Conservation (phyloP, 805 yeast species). For the Ogataea polymorpha region DNA sequence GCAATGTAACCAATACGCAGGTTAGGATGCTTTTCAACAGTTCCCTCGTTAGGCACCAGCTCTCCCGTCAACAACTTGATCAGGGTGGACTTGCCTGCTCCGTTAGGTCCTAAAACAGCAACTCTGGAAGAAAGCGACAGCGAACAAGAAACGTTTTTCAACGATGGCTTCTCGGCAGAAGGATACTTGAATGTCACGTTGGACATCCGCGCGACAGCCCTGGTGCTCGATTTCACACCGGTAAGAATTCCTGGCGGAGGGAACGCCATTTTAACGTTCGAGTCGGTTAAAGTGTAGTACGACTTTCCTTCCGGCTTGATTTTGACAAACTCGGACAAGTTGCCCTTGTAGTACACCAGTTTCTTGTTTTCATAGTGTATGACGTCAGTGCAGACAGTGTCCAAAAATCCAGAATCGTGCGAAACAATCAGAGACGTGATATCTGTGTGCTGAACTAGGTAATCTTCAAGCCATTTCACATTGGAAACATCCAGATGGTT, state of each 20-base stretch:
- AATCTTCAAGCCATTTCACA: constrained; percentile 92
- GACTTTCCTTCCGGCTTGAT: constrained; percentile 95
- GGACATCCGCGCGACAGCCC: constrained; percentile 74
- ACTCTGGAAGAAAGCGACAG: constrained; percentile 93
- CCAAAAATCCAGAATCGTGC: constrained; percentile 96
- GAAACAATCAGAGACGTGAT: constrained; percentile 95
- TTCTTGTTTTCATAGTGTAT: constrained; percentile 95
- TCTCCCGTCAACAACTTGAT: constrained; percentile 93
- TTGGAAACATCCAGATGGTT: constrained; percentile 94
- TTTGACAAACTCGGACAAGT: constrained; percentile 86
- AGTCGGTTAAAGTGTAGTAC: constrained; percentile 89
- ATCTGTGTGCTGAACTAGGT: constrained; percentile 73
- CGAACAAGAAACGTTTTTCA: constrained; percentile 79
- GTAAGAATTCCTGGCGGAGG: constrained; percentile 97
- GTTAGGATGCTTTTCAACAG: constrained; percentile 96
- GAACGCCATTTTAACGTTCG: constrained; percentile 94
- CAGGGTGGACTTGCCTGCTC: constrained; percentile 97
- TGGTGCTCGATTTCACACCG: constrained; percentile 94
- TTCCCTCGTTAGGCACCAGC: constrained; percentile 79
- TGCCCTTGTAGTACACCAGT: constrained; percentile 93
- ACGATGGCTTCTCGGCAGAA: constrained; percentile 81
- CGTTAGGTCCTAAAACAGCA: constrained; percentile 95
- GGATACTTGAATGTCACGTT: constrained; percentile 89
- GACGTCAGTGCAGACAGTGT: constrained; percentile 93
- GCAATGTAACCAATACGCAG: constrained; percentile 98